A percentile compares a stretch with the other conserved stretches of the same genome.
These are phyloP conservation scores for Verticillium tricorpus DNA, from an alignment of 2,329 filamentous ascomycete genomes.

Conservation along the genomic window DNA sequence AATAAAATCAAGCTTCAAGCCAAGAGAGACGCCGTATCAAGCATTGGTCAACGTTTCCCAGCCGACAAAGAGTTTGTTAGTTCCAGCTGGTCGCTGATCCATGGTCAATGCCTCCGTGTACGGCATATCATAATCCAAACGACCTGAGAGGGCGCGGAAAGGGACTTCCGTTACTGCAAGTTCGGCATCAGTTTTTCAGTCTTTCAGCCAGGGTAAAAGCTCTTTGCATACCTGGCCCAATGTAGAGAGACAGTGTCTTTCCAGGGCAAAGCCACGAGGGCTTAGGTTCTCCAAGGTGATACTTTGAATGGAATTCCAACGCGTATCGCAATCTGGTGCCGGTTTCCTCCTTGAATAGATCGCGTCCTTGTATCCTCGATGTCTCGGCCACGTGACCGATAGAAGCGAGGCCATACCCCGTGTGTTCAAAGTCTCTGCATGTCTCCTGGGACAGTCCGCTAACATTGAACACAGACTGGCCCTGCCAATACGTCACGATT, in stretches of 20 bases:
- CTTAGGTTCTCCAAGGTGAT: slow-evolving; percentile 9
- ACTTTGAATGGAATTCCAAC: slow-evolving; percentile 18
- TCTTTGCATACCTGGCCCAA: not conserved
- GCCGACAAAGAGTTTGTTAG: slow-evolving; percentile 9
- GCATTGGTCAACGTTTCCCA: slow-evolving; percentile 12
- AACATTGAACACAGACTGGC: slow-evolving; percentile 10
- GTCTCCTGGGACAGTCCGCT: slow-evolving; percentile 19
- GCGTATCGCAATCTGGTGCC: slow-evolving; percentile 16
- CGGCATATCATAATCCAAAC: slow-evolving; percentile 15
- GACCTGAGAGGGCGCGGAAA: slow-evolving; percentile 12
- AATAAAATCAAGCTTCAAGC: too few species aligned
- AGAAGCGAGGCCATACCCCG: slow-evolving; percentile 18
- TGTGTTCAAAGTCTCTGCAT: slow-evolving; percentile 21
- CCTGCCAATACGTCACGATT: slow-evolving; percentile 8
- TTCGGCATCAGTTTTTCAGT: not conserved
- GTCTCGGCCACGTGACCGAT: slow-evolving; percentile 21
- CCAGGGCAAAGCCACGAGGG: slow-evolving; percentile 17
- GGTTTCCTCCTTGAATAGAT: slow-evolving; percentile 16
- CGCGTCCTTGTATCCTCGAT: slow-evolving; percentile 18
- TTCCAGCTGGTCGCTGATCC: slow-evolving; percentile 13
- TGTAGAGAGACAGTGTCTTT: slow-evolving; percentile 2
- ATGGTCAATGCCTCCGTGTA: slow-evolving; percentile 12
- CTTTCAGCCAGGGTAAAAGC: not conserved
- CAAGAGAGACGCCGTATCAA: slow-evolving; percentile 2
- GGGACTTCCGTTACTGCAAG: slow-evolving; percentile 15